Conservation (phyloP, 2,329 filamentous ascomycete species). For the Rhinocladiella similis region DNA sequence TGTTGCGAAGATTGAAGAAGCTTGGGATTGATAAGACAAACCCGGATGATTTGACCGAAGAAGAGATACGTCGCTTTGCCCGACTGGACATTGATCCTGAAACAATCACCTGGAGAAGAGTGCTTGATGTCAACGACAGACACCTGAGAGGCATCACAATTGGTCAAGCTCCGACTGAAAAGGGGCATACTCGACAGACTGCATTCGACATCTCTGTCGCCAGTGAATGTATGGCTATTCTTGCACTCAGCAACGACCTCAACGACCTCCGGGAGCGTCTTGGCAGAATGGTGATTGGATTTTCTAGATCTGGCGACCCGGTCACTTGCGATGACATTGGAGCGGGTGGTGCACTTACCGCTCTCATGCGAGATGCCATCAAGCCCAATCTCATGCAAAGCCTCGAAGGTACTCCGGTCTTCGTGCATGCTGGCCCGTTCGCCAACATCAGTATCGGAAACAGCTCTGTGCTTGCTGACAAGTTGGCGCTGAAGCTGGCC, state of each 20-base stretch:
- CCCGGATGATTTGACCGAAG: constrained; percentile 68
- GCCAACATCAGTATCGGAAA: constrained; percentile 98
- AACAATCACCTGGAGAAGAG: constrained; percentile 95
- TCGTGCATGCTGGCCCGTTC: constrained; percentile 96
- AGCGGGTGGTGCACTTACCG: constrained; percentile 85
- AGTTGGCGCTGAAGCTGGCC: constrained; percentile 90
- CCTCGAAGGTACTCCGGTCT: constrained; percentile 92
- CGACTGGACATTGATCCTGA: constrained; percentile 93
- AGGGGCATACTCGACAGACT: constrained; percentile 81
- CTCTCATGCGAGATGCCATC: constrained; percentile 96
- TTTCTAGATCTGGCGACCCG: constrained; percentile 79
- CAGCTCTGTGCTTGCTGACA: constrained; percentile 92
- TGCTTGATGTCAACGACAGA: constrained; percentile 95
- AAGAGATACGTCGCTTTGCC: constrained; percentile 1
- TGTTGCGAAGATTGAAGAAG: constrained; percentile 93
- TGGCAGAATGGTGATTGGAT: constrained; percentile 92
- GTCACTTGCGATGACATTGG: constrained; percentile 96
- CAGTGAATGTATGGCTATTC: constrained; percentile 96
- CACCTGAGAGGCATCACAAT: constrained; percentile 88
- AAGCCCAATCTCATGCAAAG: constrained; percentile 99
- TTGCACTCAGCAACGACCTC: constrained; percentile 86
- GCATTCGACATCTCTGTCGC: constrained; percentile 98
- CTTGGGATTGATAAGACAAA: constrained; percentile 94
- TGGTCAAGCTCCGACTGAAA: constrained; percentile 85
- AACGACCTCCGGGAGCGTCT: constrained; percentile 89